Conservation (phyloP, 306 rosid species). For the Dryas octopetala region DNA sequence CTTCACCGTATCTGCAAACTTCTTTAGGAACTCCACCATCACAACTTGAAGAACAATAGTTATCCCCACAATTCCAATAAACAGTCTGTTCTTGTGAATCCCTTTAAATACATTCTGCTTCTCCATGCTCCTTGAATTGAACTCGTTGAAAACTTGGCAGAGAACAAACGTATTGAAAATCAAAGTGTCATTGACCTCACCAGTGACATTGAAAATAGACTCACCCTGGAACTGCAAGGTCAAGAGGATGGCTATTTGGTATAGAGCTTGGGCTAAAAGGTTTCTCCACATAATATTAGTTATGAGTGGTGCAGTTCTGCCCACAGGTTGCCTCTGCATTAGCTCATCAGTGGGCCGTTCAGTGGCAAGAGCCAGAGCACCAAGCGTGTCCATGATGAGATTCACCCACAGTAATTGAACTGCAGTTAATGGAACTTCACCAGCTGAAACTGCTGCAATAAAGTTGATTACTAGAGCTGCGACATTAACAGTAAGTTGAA, state of each 20-base stretch:
- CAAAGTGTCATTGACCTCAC: constrained; percentile 62
- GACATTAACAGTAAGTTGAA: constrained; percentile 81
- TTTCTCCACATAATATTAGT: constrained; percentile 92
- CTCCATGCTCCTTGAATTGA: constrained; percentile 84
- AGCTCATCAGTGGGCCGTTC: constrained; percentile 80
- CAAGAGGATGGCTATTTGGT: constrained; percentile 66
- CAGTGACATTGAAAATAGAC: constrained; percentile 49
- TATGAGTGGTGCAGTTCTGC: constrained; percentile 80
- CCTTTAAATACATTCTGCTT: constrained; percentile 72
- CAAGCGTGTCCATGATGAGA: constrained; percentile 88
- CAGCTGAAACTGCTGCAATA: constrained; percentile 85
- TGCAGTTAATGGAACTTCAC: constrained; percentile 80
- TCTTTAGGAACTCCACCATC: constrained; percentile 82
- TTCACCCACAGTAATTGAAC: constrained; percentile 87
- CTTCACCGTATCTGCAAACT: constrained; percentile 73
- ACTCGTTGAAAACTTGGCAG: constrained; percentile 88
- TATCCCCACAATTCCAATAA: constrained; percentile 70
- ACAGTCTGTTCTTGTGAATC: constrained; percentile 52
- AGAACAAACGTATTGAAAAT: constrained; percentile 82
- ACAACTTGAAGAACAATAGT: constrained; percentile 73
- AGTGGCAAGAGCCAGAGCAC: constrained; percentile 89
- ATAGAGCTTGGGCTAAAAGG: constrained; percentile 68
- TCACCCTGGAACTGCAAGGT: constrained; percentile 68
- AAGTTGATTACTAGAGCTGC: constrained; percentile 90
- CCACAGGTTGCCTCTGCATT: constrained; percentile 68